phyloP scores from a whole-genome alignment of 441 rosid genomes.

The Corymbia calophylla region DNA sequence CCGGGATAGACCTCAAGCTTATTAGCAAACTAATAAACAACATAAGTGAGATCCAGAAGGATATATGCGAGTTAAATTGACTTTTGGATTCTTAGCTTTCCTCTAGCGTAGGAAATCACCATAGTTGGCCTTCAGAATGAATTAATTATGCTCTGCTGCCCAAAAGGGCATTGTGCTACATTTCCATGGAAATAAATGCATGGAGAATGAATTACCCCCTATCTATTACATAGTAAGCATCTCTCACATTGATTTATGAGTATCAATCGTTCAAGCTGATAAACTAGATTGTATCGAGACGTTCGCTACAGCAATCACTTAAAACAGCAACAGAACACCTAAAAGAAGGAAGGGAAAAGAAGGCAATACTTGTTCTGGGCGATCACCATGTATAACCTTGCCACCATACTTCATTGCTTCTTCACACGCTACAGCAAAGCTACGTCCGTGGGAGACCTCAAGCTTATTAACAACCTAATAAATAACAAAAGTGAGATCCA shows the following conservation, averaged over 20 bases:
- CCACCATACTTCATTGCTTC: slow-evolving; percentile 76
- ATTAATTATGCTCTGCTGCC: background rate
- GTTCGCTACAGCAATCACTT: background rate
- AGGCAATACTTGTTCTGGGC: slow-evolving; percentile 44
- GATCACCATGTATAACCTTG: slow-evolving; percentile 77
- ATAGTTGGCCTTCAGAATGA: background rate
- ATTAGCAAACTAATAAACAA: slow-evolving; percentile 51
- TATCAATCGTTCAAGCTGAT: background rate
- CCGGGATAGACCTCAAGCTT: slow-evolving; percentile 80
- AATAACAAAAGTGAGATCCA: background rate
- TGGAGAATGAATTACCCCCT: background rate
- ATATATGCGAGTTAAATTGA: background rate
- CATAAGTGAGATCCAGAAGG: background rate
- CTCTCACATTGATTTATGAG: background rate
- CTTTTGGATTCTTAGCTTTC: background rate
- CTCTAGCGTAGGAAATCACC: background rate
- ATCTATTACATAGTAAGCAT: background rate
- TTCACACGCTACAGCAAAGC: slow-evolving; percentile 70
- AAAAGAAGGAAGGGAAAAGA: background rate
- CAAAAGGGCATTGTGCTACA: background rate
- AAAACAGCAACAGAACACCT: too few relatives aligned
- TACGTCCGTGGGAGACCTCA: slow-evolving; percentile 73
- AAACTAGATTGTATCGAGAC: too few relatives aligned
- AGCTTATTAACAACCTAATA: slow-evolving; percentile 69
- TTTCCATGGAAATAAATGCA: background rate